phyloP scores from a whole-genome alignment of 1,139 yeast species.

The Citeromyces hawaiiensis region DNA sequence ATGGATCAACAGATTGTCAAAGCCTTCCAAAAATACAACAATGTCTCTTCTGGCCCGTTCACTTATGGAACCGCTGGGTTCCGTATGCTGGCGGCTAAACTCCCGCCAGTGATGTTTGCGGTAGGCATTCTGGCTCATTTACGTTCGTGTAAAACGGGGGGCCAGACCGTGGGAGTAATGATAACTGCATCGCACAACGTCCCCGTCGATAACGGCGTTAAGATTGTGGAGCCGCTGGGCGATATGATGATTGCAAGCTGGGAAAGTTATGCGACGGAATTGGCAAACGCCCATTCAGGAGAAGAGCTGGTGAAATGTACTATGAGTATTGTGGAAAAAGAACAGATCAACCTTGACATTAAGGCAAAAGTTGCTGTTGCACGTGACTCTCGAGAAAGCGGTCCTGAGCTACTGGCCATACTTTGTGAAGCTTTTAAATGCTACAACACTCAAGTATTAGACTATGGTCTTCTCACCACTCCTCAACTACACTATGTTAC shows the following conservation, averaged over 20 bases:
- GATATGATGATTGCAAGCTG: constrained; percentile 80
- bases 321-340: constrained; percentile 14
- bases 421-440: constrained; percentile 23
- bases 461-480: constrained; percentile 72
- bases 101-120: constrained; percentile 78
- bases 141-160: constrained; percentile 58
- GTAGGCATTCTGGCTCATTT: constrained; percentile 75
- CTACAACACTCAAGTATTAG: constrained; percentile 28
- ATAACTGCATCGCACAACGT: constrained; percentile 97
- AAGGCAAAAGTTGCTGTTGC: constrained; percentile 36
- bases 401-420: constrained; percentile 50
- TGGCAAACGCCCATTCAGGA: constrained; percentile 53
- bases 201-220: constrained; percentile 92
- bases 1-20: not conserved
- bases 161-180: constrained; percentile 79
- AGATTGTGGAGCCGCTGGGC: constrained; percentile 86
- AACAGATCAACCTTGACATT: constrained; percentile 22
- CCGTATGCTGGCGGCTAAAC: constrained; percentile 55
- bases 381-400: constrained; percentile 68
- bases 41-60: constrained; percentile 15
- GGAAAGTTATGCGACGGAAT: constrained; percentile 70
- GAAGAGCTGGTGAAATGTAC: constrained; percentile 20
- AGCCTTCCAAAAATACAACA: not conserved
- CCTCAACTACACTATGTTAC: constrained; percentile 92
- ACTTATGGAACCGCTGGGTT: constrained; percentile 96